Evolutionary conservation across 2,329 filamentous ascomycete genomes (phyloP).

Genomic region (Fusarium burgessii): DNA sequence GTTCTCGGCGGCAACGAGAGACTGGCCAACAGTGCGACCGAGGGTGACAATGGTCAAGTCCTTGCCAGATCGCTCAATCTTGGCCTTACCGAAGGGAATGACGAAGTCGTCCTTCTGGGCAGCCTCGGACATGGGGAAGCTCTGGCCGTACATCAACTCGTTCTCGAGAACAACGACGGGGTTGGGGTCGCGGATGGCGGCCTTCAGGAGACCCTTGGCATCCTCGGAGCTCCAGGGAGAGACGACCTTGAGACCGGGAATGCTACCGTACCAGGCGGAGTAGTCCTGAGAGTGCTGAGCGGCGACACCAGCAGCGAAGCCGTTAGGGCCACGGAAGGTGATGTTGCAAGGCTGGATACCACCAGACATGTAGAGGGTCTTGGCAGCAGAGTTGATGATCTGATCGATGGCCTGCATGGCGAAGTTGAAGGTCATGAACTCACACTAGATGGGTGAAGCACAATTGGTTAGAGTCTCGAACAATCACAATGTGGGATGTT

Average conservation of each 20-base stretch:
- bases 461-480: conserved; percentile 19
- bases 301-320: conserved; percentile 93
- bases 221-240: conserved; percentile 97
- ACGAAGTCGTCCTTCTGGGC: conserved; percentile 98
- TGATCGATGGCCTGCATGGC: conserved; percentile 99
- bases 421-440: conserved; percentile 99
- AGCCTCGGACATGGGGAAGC: conserved; percentile 97
- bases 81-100: conserved; percentile 97
- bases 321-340: conserved; percentile 99
- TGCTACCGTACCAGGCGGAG: conserved; percentile 98
- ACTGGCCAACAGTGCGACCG: conserved; percentile 95
- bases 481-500: not conserved
- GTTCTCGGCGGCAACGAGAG: conserved; percentile 86
- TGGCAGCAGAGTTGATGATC: conserved; percentile 98
- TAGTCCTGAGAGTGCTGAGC: conserved; percentile 99
- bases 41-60: conserved; percentile 95
- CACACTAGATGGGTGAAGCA: conserved; percentile 71
- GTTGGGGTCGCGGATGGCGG: conserved; percentile 97
- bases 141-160: conserved; percentile 90
- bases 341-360: conserved; percentile 99
- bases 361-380: conserved; percentile 99
- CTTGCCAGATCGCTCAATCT: conserved; percentile 96
- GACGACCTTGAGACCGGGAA: conserved; percentile 97
- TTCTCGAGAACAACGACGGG: conserved; percentile 93
- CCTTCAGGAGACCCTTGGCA: conserved; percentile 97